phyloP scores from a whole-genome alignment of 108 stramenopile species.

The Cyclotella sp. region DNA sequence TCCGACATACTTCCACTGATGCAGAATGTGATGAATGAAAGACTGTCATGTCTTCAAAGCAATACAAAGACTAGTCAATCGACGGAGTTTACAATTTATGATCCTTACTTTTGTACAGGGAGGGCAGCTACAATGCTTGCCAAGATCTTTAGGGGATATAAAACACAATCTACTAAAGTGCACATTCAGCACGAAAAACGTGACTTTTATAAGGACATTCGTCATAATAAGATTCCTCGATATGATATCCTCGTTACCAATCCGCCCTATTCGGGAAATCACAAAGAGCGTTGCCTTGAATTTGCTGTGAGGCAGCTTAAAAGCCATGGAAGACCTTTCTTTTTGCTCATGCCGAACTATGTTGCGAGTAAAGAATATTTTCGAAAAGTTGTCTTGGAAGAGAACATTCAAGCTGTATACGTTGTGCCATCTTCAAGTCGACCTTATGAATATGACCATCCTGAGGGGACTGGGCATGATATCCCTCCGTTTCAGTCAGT shows the following conservation, averaged over 20 bases:
- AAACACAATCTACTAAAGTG: conserved; percentile 38
- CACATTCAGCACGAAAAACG: conserved; percentile 78
- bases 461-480: conserved; percentile 86
- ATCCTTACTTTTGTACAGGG: conserved; percentile 88
- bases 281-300: conserved; percentile 83
- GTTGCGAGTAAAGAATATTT: conserved; percentile 80
- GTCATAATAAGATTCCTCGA: conserved; percentile 58
- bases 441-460: conserved; percentile 85
- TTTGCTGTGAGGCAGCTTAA: conserved; percentile 58
- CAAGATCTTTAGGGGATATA: conserved; percentile 21
- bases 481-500: conserved; percentile 76
- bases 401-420: conserved; percentile 63
- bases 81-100: conserved; percentile 55
- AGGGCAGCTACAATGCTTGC: conserved; percentile 37
- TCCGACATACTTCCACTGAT: conserved; percentile 25
- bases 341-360: conserved; percentile 89
- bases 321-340: conserved; percentile 63
- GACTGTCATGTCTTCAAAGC: background rate
- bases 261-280: conserved; percentile 89
- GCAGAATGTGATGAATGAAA: conserved; percentile 6
- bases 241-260: conserved; percentile 88
- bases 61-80: conserved; percentile 3
- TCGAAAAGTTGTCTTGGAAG: conserved; percentile 45
- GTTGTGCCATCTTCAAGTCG: conserved; percentile 54
- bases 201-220: conserved; percentile 86